Base-by-base conservation (phyloP, 176 grass and related monocot genomes). In the Puya raimondii region DNA sequence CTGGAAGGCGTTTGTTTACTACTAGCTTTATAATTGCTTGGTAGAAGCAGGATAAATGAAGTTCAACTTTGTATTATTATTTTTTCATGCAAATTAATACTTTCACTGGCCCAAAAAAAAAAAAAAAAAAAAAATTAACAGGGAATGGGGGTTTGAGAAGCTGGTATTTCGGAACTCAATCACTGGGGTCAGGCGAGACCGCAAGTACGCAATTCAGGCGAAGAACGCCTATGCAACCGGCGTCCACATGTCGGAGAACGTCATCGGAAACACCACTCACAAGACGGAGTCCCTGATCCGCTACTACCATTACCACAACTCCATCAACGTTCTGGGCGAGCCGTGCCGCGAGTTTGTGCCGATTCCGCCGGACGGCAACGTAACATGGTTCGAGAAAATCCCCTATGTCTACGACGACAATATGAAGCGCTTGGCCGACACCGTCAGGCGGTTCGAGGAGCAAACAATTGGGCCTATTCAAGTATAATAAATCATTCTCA, bases 281-380 rank as follows among this genome's bases (percentile, higher is more conserved):
- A 96, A 92, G 71, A 92, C 93, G 0, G 93, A 96, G 72, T 82
- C 86, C 22, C 83, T 96, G 67, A 90, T 96, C 50, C 76, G 84
- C 1, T 96, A 96, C 79, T 96, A 96, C 74, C 93, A 96, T 69
- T 96, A 96, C 79, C 93, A 96, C 74, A 92, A 92, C 29, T 87
- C 93, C 11, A 96, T 96, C 70, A 96, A 96, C 33, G 86, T 90
- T 0, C 73, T 87, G 1, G 76, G 84, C 4, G 89, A 96, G 65
- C 74, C 88, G 10, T 96, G 93, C 74, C 84, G 70, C 0, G 84
- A 89, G 69, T 81, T 96, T 49, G 82, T 84, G 58, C 63, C 81
- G 1, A n/a, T 92, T 23, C 89, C 89, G 0, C 70, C 77, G 3
- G 71, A 82, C 20, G 86, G 89, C 58, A 85, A 79, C 14, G 10